Percentiles rank a stretch among this genome's conserved stretches.
Evolutionary conservation across 257 asterid genomes (phyloP).

Genomic region (Solanum chilense): DNA sequence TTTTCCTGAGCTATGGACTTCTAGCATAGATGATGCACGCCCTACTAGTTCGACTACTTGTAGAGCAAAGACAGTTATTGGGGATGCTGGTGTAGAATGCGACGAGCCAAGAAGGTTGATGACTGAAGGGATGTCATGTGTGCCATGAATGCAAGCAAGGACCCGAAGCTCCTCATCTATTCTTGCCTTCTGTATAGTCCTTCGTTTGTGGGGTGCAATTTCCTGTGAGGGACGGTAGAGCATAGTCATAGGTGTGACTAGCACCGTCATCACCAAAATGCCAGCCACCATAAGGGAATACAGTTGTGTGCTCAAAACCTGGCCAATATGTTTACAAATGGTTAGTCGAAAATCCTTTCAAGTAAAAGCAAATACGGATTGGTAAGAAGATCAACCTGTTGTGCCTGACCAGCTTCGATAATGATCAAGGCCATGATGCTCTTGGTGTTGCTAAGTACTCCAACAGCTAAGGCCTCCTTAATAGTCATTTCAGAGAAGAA

Average conservation of each 20-base stretch:
- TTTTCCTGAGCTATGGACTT: constrained; percentile 48
- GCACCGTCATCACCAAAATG: constrained; percentile 49
- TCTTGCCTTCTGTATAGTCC: constrained; percentile 60
- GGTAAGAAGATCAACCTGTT: constrained; percentile 30
- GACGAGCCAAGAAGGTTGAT: constrained; percentile 69
- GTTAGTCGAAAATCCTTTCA: not conserved
- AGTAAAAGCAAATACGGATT: not conserved
- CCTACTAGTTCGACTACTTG: constrained; percentile 84
- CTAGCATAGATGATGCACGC: constrained; percentile 63
- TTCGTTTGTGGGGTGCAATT: constrained; percentile 47
- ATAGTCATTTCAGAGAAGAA: constrained; percentile 19
- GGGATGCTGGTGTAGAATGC: constrained; percentile 35
- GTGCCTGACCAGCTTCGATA: constrained; percentile 72
- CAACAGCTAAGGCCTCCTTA: constrained; percentile 53
- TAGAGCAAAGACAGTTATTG: constrained; percentile 50
- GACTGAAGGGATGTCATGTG: constrained; percentile 42
- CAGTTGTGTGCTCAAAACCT: constrained; percentile 46
- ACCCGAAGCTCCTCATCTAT: constrained; percentile 64
- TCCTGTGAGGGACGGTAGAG: constrained; percentile 30
- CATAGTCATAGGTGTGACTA: constrained; percentile 46
- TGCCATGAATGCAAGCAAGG: constrained; percentile 57
- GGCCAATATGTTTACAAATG: not conserved
- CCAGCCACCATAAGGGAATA: constrained; percentile 67
- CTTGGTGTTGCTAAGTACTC: constrained; percentile 59
- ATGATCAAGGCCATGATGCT: constrained; percentile 57